Evolutionary conservation across 202 grass and related monocot species (phyloP), one percentile per base, ranked within the genome.

Genomic region (Saccharum hybrid): DNA sequence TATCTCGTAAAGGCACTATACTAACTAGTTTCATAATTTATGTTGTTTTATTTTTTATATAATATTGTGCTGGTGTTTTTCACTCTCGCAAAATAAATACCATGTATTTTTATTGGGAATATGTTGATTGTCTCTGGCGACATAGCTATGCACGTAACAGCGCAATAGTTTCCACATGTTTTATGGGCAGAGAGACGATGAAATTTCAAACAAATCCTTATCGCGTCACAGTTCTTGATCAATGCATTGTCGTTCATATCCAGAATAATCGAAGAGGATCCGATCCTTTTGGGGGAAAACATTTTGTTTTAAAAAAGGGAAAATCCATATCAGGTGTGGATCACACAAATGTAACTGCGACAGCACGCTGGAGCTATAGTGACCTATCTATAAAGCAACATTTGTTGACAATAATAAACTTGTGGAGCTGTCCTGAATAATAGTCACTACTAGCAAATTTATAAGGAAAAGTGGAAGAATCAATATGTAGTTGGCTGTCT

Each of bases 401-500:
- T 61, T 41, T 86, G 45, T 68, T 61, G 62, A 75, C 37, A 81
- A 73, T 39, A 76, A 76, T 81, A 63, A 75, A 76, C 69, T 60
- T 73, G 69, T 61, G 70, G 42, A 72, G 15, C 30, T 86, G 38
- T 81, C 63, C 9, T n/a, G 28, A 64, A 41, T 16, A 37, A 48
- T 38, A 38, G 71, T n/a, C 63, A 51, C 15, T 30, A 18, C 14
- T 0, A 15, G 19, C 40, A 42, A 37, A 77, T 77, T 64, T 63
- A 82, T 64, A 71, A 19, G 45, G 21, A 82, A 51, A 82, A 52
- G 15, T 71, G 41, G 21, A 22, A 40, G 7, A 76, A 63, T 49
- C 68, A 40, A 38, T 54, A 77, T 54, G 72, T n/a, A 18, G 72
- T 87, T 87, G 72, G 54, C 15, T 60, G 78, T 82, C 78, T 48